Percentiles rank a stretch among this genome's conserved stretches.
Conservation (phyloP, 805 yeast genomes). For the Yamadazyma olivae region DNA sequence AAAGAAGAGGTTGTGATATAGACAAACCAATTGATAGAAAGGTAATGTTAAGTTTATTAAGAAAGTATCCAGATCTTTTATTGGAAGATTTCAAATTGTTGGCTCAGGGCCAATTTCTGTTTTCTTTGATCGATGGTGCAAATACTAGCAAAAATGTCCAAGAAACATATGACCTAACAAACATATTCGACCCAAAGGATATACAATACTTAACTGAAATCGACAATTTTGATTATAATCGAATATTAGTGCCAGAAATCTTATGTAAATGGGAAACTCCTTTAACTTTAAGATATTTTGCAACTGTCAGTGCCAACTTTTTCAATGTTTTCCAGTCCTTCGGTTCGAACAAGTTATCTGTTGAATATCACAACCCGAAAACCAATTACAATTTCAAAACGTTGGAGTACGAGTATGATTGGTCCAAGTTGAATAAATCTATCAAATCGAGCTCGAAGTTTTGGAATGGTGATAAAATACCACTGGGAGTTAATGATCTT, state of each 20-base stretch:
- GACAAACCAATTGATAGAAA: constrained; percentile 47
- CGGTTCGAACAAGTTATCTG: constrained; percentile 39
- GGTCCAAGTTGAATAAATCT: constrained; percentile 21
- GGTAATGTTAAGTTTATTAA: constrained; percentile 34
- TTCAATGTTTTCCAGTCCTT: constrained; percentile 32
- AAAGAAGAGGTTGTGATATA: constrained; percentile 44
- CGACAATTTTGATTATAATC: constrained; percentile 16
- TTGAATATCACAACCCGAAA: constrained; percentile 47
- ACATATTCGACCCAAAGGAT: constrained; percentile 6
- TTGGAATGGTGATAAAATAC: constrained; percentile 60
- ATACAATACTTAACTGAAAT: constrained; percentile 11
- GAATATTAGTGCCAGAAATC: constrained; percentile 22
- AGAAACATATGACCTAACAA: constrained; percentile 6
- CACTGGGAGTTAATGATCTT: constrained; percentile 39
- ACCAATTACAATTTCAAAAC: constrained; percentile 37
- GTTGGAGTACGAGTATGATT: constrained; percentile 36
- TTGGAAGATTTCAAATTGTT: constrained; percentile 43
- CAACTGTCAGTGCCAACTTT: constrained; percentile 52
- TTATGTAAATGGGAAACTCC: constrained; percentile 49
- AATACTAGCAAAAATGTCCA: constrained; percentile 6
- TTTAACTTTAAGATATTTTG: constrained; percentile 54
- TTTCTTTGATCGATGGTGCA: constrained; percentile 24
- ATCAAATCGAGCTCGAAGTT: constrained; percentile 38
- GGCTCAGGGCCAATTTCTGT: constrained; percentile 42
- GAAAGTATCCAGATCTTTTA: constrained; percentile 32